Evolutionary conservation across 2,329 filamentous ascomycete genomes (phyloP), one percentile per base, ranked within the genome.

Genomic region (Trichoderma polysporum): DNA sequence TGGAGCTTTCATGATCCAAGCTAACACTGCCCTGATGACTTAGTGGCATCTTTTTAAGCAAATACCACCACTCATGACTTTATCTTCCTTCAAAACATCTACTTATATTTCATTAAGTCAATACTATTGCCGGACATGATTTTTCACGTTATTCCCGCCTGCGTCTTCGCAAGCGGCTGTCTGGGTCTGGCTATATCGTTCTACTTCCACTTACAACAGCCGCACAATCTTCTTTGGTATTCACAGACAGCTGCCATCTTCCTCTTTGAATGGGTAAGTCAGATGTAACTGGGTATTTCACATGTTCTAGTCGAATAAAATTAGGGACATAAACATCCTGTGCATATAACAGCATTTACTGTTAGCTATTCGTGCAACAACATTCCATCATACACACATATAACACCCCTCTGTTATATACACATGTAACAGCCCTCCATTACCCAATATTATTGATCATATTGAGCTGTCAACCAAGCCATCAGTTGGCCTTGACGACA

Each of bases 251-350:
- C 29, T 2, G 13, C 7, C 22, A 12, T 66, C 8, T 1, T 50
- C 17, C 22, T 66, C n/a, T 37, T 35, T 22, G 57, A 61, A 62
- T 53, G 45, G 64, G 64, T 66, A 61, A 8, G 64, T 66, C 22
- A 17, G 15, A 19, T 15, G 33, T 22, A 17, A 10, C 17, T 29
- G 10, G 9, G 29, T 19, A 12, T 39, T 61, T 9, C 49, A n/a
- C 12, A 15, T 9, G 7, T 39, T 35, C 17, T 25, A n/a, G 33
- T 35, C 33, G 35, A 39, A 39, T 12, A 22, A n/a, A n/a, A 17
- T 10, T 45, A 10, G 41, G 1, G 4, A 45, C 22, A 22, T 22
- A 12, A 19, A 22, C 41, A 22, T 19, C n/a, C n/a, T 19, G 41
- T 19, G 41, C n/a, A 22, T 45, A 22, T 19, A 12, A 19, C n/a